Conservation (phyloP, 1,284 basidiomycete genomes). For the Fomes fomentarius region DNA sequence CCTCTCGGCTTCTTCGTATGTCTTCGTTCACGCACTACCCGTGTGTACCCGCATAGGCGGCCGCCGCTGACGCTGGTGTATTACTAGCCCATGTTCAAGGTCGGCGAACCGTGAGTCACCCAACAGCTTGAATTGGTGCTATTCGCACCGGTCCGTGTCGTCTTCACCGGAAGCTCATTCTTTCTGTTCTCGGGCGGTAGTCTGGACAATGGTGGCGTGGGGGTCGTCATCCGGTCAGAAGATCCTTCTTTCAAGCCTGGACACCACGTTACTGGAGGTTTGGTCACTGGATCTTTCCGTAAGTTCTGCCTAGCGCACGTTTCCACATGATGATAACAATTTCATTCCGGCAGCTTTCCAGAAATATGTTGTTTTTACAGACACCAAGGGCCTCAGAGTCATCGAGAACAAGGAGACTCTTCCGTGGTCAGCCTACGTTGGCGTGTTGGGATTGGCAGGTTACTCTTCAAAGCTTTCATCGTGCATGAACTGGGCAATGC, state of each 20-base stretch:
- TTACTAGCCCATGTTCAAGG: constrained; percentile 10
- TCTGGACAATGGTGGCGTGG: constrained; percentile 38
- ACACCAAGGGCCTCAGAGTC: constrained; percentile 11
- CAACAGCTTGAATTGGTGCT: not conserved
- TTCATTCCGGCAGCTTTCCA: constrained; percentile 24
- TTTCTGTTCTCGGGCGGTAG: no score
- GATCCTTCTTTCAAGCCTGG: constrained; percentile 39
- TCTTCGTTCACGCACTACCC: not conserved
- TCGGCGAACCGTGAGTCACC: constrained; percentile 19
- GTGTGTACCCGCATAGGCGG: no score
- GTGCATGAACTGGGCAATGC: no score
- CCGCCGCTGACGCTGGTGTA: not conserved
- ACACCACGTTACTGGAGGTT: constrained; percentile 44
- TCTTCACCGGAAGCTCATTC: no score
- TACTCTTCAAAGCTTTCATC: not conserved
- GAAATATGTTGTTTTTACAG: constrained; percentile 21
- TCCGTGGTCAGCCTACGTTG: constrained; percentile 36
- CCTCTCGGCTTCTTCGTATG: constrained; percentile 10
- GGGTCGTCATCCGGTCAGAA: constrained; percentile 48
- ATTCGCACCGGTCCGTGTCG: no score
- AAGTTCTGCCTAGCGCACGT: no score
- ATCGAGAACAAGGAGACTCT: constrained; percentile 31
- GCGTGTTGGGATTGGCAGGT: constrained; percentile 38
- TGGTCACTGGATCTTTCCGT: no score
- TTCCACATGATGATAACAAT: no score